Evolutionary conservation across 148 eudicot species (phyloP), one percentile per base, ranked within the genome.

Genomic region (Nepenthes mirabilis): DNA sequence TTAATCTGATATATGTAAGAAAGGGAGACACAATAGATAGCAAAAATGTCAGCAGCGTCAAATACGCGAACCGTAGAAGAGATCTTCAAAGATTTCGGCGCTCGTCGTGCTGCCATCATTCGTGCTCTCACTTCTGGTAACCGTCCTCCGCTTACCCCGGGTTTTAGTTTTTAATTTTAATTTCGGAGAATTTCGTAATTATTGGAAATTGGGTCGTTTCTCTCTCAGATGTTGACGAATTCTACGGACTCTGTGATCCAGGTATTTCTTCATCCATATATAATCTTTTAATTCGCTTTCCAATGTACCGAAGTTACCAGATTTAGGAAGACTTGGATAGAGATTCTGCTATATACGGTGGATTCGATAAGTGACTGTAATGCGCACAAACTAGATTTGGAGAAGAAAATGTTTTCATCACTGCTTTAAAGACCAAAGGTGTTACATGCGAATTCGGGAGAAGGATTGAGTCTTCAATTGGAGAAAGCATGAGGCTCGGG

Each of bases 11-110:
- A 23, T 47, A 34, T 23, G 23, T 23, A 23, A 23, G 23, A 23
- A 45, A 11, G 8, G 47, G 6, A 48, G 1, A 47, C 12, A 36
- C 23, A 55, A 47, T 47, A 36, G 61, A 56, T 54, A 60, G 14
- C 58, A 63, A 65, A 73, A 74, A 91, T 88, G 96, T 85, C 95
- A 50, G 68, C 85, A 45, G 72, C 79, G 47, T 83, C 95, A 50
- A 81, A 82, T 60, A 95, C 88, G 14, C 81, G 96, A 64, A 80
- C 82, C 37, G 98, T 93, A 3, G 98, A 93, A 73, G 98, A 93
- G 73, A 88, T 93, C 95, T 93, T 80, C 83, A 88, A 82, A 68
- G 98, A 93, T 79, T 93, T 78, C 74, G 76, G 82, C 70, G 78
- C 71, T 68, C 95, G 96, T 52, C 80, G 95, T 34, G 56, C 87